phyloP scores from a whole-genome alignment of 805 yeast species.

The Wickerhamiella australiensis region DNA sequence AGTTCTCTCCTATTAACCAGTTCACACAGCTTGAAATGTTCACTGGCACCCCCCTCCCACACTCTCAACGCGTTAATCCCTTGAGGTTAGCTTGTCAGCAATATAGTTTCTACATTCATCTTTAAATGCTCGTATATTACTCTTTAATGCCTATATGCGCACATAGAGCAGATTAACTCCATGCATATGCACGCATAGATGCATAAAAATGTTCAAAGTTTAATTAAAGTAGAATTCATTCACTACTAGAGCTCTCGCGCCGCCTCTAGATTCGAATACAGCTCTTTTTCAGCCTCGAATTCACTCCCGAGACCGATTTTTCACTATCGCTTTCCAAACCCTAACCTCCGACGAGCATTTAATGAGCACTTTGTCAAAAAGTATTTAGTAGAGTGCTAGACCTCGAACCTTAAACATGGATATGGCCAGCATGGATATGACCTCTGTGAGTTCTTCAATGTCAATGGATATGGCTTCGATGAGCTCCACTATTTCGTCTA shows the following conservation, averaged over 20 bases:
- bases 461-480: not conserved
- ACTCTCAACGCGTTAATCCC: too few species aligned
- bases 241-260: too few species aligned
- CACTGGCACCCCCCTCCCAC: too few species aligned
- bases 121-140: not conserved
- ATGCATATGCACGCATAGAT: not conserved
- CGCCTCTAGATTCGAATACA: too few species aligned
- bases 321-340: not conserved
- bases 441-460: not conserved
- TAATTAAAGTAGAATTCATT: too few species aligned
- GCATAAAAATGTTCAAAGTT: not conserved
- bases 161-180: not conserved
- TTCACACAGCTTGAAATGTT: too few species aligned
- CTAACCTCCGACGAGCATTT: constrained; percentile 2
- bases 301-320: too few species aligned
- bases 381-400: not conserved
- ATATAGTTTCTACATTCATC: too few species aligned
- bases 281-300: too few species aligned
- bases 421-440: constrained; percentile 2
- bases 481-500: constrained; percentile 1
- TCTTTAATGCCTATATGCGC: not conserved
- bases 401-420: not conserved
- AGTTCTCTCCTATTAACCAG: too few species aligned
- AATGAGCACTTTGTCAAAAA: constrained; percentile 8
- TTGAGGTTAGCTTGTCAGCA: too few species aligned